Percentiles rank a stretch among this genome's conserved stretches.
Conservation (phyloP, 2,329 filamentous ascomycete species). For the Cordyceps sp. region DNA sequence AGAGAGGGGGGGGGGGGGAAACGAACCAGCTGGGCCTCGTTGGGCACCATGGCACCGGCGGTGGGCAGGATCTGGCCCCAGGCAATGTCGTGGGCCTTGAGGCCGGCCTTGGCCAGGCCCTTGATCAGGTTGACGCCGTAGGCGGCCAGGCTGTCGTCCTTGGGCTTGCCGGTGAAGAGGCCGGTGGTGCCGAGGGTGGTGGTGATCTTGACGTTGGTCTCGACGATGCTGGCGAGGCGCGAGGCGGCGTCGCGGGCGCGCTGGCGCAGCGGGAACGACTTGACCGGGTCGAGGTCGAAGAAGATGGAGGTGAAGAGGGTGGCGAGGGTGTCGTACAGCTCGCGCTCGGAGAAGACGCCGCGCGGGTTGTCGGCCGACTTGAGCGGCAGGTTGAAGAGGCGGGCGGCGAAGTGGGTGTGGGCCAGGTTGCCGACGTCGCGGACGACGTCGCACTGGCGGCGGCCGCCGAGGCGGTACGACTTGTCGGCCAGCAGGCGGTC, state of each 20-base stretch:
- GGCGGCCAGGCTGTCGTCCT: conserved; percentile 37
- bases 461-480: conserved; percentile 38
- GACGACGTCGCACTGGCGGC: conserved; percentile 52
- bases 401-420: conserved; percentile 46
- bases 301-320: conserved; percentile 51
- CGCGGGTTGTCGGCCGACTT: conserved; percentile 44
- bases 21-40: conserved; percentile 49
- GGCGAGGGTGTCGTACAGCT: conserved; percentile 45
- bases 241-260: conserved; percentile 37
- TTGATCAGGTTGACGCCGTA: conserved; percentile 53
- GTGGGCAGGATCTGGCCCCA: conserved; percentile 57
- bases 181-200: conserved; percentile 20
- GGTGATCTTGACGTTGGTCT: conserved; percentile 47
- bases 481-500: conserved; percentile 46
- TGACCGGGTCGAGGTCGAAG: conserved; percentile 47
- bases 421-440: conserved; percentile 53
- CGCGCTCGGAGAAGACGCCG: conserved; percentile 37
- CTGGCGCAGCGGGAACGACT: conserved; percentile 46
- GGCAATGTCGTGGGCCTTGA: conserved; percentile 48
- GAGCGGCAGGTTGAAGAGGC: conserved; percentile 47
- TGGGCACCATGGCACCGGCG: conserved; percentile 49
- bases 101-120: conserved; percentile 43
- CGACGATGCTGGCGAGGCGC: conserved; percentile 44
- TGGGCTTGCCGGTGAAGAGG: conserved; percentile 32
- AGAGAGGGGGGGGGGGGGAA: background rate